Base-by-base conservation (phyloP, 1,284 basidiomycete genomes). In the Ceratobasidium theobromae region DNA sequence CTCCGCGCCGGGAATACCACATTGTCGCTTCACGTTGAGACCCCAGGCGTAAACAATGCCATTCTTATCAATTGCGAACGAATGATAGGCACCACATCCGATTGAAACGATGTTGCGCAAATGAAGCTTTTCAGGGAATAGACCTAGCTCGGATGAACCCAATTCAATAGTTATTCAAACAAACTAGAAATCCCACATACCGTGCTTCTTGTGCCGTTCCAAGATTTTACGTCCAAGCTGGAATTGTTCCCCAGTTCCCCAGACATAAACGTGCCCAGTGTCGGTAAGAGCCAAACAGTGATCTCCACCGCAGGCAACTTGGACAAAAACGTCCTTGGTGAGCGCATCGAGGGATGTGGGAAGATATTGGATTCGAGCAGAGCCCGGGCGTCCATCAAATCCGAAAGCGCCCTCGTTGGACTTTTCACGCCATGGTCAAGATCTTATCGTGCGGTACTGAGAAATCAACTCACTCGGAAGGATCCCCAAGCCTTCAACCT, bases 41-140 rank as follows among this genome's bases (percentile, higher is more conserved):
- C 84, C 84, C 95, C 95, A 98, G 1, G 86, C 92, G 83, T 86
- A 96, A 2, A 95, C 89, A 53, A 84, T 83, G 40, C 93, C 95
- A 23, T 81, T 79, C 69, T 87, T 83, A 75, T 94, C 88, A 69
- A 97, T 86, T 2, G 94, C 95, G 72, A 96, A 97, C 0, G 92
- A 94, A 75, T 93, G 89, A 76, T 88, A 91, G 46, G 84, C 82
- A 8, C 95, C 94, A 0, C 91, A 84, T 5, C 91, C 93, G 69
- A 97, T 80, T 46, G 80, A 79, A 18, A 88, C 86, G 54, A 92
- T 90, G 72, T 90, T 88, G 66, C 87, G 84, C 16, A 97, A 80
- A 1, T 83, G 81, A 49, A 96, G 82, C 71, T 87, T 87, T 73
- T 93, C 89, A 0, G 94, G 95, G 30, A 84, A 82, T 0, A 91